Evolutionary conservation across 163 green algal genomes (phyloP).

Genomic region (Trebouxia gelatinosa): DNA sequence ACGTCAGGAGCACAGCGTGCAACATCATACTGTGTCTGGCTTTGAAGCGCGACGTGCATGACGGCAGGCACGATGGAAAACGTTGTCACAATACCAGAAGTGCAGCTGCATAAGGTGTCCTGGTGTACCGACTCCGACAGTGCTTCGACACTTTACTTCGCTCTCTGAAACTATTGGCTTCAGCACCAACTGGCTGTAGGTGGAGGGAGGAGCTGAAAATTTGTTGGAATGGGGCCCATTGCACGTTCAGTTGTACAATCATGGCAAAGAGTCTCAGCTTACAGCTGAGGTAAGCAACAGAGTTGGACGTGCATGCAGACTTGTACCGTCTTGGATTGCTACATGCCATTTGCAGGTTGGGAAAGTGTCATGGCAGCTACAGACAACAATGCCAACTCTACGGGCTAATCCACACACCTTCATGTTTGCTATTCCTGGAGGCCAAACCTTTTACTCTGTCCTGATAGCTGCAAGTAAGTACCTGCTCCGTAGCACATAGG

Average conservation of each 20-base stretch:
- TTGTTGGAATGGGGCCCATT: conserved; percentile 27
- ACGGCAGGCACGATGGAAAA: too few species aligned
- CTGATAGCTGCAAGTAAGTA: conserved; percentile 30
- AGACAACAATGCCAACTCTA: conserved; percentile 27
- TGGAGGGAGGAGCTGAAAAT: conserved; percentile 15
- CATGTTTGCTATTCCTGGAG: conserved; percentile 35
- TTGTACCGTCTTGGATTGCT: neutral
- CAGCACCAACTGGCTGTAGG: conserved; percentile 19
- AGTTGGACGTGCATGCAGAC: neutral
- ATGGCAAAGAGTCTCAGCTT: conserved; percentile 2
- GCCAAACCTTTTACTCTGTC: conserved; percentile 27
- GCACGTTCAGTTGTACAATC: neutral
- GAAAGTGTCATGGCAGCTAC: conserved; percentile 6
- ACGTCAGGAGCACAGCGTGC: too few species aligned
- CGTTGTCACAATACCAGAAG: conserved; percentile 12
- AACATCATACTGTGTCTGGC: too few species aligned
- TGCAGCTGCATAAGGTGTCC: conserved; percentile 42
- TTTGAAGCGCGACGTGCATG: too few species aligned
- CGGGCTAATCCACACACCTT: conserved; percentile 16
- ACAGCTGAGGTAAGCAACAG: neutral
- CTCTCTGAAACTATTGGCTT: too few species aligned
- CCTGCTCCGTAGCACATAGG: too few species aligned
- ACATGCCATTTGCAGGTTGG: conserved; percentile 22
- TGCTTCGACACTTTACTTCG: too few species aligned
- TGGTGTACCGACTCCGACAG: neutral